Evolutionary conservation across 2,329 filamentous ascomycete genomes (phyloP), one percentile per base, ranked within the genome.

Genomic region (Hymenoscyphus albidus): DNA sequence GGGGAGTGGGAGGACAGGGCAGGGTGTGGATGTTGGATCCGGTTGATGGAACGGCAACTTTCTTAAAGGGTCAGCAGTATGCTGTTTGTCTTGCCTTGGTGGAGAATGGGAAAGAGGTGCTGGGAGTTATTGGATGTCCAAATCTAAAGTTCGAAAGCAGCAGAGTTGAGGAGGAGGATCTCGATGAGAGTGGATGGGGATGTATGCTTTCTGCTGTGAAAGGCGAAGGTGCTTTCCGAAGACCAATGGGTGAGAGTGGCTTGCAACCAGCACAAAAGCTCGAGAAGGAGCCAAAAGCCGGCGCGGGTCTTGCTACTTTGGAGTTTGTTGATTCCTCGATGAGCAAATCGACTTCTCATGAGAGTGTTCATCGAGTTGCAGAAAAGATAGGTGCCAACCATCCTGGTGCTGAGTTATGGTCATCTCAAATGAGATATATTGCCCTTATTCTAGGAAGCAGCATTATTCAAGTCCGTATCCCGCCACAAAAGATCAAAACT

Each of bases 1-100:
- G 80, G 0, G 68, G 74, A 10, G 76, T 76, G 57, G 75, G 74
- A 5, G 73, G 71, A 66, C 77, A 69, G 66, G 80, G 75, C 2
- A 76, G 81, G 0, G 80, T 84, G 61, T 89, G 86, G 86, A 81
- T 86, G 38, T 81, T 89, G 72, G 86, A 89, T 70, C 86, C 86
- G 0, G 83, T 89, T 7, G 86, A 89, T 69, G 86, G 86, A 38
- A 89, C 86, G 0, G 83, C 82, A 16, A 83, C 85, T 0, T 89
- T 87, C 65, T 81, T 89, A 68, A 76, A 77, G 48, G 83, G 83
- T 2, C 80, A 85, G 74, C 86, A 89, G 75, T 89, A 88, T 65
- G 86, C 83, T 2, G 84, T 89, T 3, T 84, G 84, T 65, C 76
- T 88, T 22, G 82, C 83, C 2, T 75, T 89, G 67, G 74, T 88